phyloP scores from a whole-genome alignment of 2,329 filamentous ascomycete species.

The Apiospora malaysiana region DNA sequence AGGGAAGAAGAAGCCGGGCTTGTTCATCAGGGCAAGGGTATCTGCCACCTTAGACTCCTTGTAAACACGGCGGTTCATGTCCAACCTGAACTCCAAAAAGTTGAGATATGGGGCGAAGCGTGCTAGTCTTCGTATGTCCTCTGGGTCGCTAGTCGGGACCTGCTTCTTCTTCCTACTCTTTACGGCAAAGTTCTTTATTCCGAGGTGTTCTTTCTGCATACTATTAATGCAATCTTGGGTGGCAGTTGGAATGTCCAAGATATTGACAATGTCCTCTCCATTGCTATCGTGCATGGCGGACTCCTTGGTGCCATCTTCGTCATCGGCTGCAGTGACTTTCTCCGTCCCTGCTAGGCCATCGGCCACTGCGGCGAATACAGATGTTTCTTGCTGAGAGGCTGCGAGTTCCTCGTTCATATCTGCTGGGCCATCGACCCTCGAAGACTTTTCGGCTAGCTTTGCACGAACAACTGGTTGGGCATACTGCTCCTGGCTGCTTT shows the following conservation, averaged over 20 bases:
- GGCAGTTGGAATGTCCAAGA: neutral
- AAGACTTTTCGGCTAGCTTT: neutral
- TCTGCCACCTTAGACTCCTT: slow-evolving; percentile 7
- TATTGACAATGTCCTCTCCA: neutral
- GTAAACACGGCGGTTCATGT: neutral
- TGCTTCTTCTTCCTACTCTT: neutral
- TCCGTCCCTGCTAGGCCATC: neutral
- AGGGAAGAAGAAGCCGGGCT: slow-evolving; percentile 27
- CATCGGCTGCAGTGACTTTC: neutral
- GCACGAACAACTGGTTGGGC: neutral
- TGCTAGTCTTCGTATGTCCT: neutral
- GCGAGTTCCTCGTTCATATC: neutral
- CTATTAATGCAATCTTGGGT: neutral
- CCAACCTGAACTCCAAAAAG: slow-evolving; percentile 1
- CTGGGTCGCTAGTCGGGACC: neutral
- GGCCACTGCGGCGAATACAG: neutral
- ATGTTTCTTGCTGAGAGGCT: neutral
- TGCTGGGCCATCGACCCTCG: neutral
- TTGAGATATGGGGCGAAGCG: neutral
- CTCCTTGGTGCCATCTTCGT: neutral
- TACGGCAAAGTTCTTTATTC: neutral
- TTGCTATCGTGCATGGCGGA: neutral
- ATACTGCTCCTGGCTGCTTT: neutral
- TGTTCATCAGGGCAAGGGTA: slow-evolving; percentile 19
- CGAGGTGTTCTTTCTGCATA: neutral